Conservation (phyloP, 139 green algal species). For the Bryopsis sp. region DNA sequence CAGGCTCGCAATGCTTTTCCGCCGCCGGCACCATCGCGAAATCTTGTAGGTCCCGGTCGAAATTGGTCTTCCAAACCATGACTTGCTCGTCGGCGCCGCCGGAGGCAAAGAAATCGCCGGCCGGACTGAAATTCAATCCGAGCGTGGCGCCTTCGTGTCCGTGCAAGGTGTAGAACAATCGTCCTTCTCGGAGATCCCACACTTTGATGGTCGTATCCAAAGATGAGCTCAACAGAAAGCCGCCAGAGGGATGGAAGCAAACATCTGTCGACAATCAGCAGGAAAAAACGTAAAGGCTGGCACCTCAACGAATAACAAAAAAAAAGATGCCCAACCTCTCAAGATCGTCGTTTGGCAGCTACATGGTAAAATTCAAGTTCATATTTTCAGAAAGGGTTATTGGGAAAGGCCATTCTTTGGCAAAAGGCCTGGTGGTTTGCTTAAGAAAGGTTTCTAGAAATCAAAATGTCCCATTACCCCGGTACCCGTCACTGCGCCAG, state of each 20-base stretch:
- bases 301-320: too few species aligned
- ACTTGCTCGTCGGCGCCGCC: conserved; percentile 73
- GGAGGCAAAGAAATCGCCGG: conserved; percentile 73
- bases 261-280: conserved; percentile 18
- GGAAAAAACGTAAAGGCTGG: background rate
- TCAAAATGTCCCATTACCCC: too few species aligned
- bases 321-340: too few species aligned
- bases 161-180: conserved; percentile 85
- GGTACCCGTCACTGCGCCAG: conserved; percentile 49
- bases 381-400: too few species aligned
- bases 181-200: conserved; percentile 79
- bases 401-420: too few species aligned
- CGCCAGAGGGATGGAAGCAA: conserved; percentile 61
- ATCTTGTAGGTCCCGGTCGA: conserved; percentile 63
- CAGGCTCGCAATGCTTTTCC: too few species aligned
- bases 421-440: too few species aligned
- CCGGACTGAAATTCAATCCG: conserved; percentile 57
- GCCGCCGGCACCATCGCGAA: conserved; percentile 28
- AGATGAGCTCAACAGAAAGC: conserved; percentile 70
- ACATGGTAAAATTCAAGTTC: too few species aligned
- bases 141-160: conserved; percentile 72
- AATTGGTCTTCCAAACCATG: conserved; percentile 87
- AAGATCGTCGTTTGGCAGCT: too few species aligned
- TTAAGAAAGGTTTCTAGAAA: too few species aligned
- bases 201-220: conserved; percentile 78